A percentile compares a stretch with the other conserved stretches of the same genome.
phyloP scores from a whole-genome alignment of 1,284 basidiomycete species.

The Pholiota adiposa region DNA sequence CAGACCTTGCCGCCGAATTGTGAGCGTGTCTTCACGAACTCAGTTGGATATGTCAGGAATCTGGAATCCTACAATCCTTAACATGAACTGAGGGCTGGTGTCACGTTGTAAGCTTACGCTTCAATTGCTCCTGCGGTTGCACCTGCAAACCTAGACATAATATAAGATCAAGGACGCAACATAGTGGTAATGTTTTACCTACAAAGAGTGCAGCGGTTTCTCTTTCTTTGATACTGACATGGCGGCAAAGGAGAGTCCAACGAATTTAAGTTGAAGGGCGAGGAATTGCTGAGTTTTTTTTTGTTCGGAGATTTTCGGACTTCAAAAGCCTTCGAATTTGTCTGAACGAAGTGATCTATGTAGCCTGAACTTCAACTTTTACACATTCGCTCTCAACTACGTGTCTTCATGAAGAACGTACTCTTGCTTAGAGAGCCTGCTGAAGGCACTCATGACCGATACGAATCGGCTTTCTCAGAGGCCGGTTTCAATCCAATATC shows the following conservation, averaged over 20 bases:
- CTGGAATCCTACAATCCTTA: conserved; percentile 47
- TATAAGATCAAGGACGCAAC: conserved; percentile 53
- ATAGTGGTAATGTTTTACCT: not conserved
- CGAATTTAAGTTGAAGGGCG: not conserved
- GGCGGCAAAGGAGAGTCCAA: not conserved
- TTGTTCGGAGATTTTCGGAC: conserved; percentile 17
- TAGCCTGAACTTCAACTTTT: too few species aligned
- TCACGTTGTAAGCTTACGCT: conserved; percentile 59
- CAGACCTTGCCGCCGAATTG: conserved; percentile 79
- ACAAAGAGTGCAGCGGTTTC: conserved; percentile 63
- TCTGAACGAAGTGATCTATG: too few species aligned
- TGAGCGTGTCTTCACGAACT: conserved; percentile 88
- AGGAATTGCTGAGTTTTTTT: not conserved
- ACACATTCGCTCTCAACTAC: not conserved
- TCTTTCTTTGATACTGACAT: conserved; percentile 56
- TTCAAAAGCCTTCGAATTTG: too few species aligned
- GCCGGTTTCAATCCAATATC: conserved; percentile 56
- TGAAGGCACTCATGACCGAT: conserved; percentile 50
- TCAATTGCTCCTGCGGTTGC: conserved; percentile 95
- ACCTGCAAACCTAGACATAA: conserved; percentile 68
- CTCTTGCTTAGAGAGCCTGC: conserved; percentile 61
- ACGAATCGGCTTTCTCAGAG: conserved; percentile 47
- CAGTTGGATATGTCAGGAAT: conserved; percentile 89
- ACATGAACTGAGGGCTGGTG: conserved; percentile 21
- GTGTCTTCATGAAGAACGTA: conserved; percentile 39